Percentiles rank a stretch among this genome's conserved stretches.
These are phyloP conservation scores for Saturnispora diversa DNA, from an alignment of 805 yeast genomes.

Conservation along the genomic window DNA sequence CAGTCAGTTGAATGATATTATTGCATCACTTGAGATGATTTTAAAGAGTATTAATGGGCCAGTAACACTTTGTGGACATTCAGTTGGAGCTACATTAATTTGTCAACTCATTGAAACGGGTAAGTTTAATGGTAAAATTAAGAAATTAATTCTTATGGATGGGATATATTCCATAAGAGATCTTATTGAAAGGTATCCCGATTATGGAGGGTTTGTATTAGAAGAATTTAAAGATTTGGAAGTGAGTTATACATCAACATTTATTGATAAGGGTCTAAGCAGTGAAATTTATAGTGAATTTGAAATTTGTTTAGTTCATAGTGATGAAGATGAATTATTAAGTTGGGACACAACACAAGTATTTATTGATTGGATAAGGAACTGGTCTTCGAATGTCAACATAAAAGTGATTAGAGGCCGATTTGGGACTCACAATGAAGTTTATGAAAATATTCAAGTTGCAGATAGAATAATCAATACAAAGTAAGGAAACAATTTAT, in stretches of 20 bases:
- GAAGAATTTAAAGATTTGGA: constrained; percentile 41
- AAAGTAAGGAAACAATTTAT: too few relatives aligned
- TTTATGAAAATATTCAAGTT: constrained; percentile 38
- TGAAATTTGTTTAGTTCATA: constrained; percentile 43
- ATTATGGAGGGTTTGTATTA: constrained; percentile 46
- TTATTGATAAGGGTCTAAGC: constrained; percentile 2
- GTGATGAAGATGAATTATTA: constrained; percentile 60
- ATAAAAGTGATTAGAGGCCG: constrained; percentile 27
- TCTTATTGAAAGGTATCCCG: constrained; percentile 53
- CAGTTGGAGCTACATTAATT: constrained; percentile 68
- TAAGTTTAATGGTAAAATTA: constrained; percentile 9
- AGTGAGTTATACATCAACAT: constrained; percentile 20
- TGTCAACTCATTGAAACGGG: constrained; percentile 40
- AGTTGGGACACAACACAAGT: constrained; percentile 40
- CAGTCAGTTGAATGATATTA: constrained; percentile 47
- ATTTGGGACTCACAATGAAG: constrained; percentile 62
- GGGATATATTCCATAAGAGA: constrained; percentile 57
- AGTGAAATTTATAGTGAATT: constrained; percentile 10
- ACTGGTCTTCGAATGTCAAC: constrained; percentile 6
- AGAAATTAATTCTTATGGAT: constrained; percentile 41
- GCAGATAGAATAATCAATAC: constrained; percentile 10
- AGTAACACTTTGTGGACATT: constrained; percentile 55
- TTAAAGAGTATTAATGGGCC: constrained; percentile 16
- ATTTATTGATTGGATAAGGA: constrained; percentile 30
- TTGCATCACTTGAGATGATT: constrained; percentile 32